Evolutionary conservation across 2,329 filamentous ascomycete genomes (phyloP).

Genomic region (Aspergillus sp.): DNA sequence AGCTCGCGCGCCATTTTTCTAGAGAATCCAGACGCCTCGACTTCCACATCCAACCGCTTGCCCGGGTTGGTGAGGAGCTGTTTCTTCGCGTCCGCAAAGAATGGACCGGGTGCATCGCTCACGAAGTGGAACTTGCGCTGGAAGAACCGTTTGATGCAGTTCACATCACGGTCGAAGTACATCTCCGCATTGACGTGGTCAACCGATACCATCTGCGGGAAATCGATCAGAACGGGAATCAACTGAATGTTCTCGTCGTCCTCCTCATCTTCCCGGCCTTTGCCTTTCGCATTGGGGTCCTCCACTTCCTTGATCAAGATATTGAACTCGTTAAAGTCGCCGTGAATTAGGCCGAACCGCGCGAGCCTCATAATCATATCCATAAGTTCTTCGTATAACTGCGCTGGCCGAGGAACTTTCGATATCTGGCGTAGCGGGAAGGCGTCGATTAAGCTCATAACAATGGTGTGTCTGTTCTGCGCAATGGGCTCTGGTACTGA

Average conservation of each 20-base stretch:
- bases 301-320: slow-evolving; percentile 81
- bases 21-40: slow-evolving; percentile 91
- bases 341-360: slow-evolving; percentile 86
- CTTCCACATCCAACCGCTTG: slow-evolving; percentile 77
- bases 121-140: slow-evolving; percentile 84
- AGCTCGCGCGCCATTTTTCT: slow-evolving; percentile 96
- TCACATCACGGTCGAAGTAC: slow-evolving; percentile 96
- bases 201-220: slow-evolving; percentile 96
- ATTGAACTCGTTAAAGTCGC: slow-evolving; percentile 99
- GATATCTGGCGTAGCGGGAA: slow-evolving; percentile 89
- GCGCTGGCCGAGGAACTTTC: slow-evolving; percentile 75
- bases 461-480: slow-evolving; percentile 90
- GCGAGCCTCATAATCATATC: slow-evolving; percentile 80
- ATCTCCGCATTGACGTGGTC: slow-evolving; percentile 91
- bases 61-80: slow-evolving; percentile 60
- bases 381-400: slow-evolving; percentile 90
- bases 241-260: slow-evolving; percentile 51
- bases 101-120: slow-evolving; percentile 77
- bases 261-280: slow-evolving; percentile 31
- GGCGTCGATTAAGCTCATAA: slow-evolving; percentile 92
- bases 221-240: slow-evolving; percentile 88
- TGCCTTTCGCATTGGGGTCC: slow-evolving; percentile 35
- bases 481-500: slow-evolving; percentile 83
- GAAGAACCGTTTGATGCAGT: slow-evolving; percentile 95
- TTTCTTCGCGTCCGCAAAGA: slow-evolving; percentile 81